Conservation (phyloP, 345 rosid species). For the Pseudoturritis turrita region DNA sequence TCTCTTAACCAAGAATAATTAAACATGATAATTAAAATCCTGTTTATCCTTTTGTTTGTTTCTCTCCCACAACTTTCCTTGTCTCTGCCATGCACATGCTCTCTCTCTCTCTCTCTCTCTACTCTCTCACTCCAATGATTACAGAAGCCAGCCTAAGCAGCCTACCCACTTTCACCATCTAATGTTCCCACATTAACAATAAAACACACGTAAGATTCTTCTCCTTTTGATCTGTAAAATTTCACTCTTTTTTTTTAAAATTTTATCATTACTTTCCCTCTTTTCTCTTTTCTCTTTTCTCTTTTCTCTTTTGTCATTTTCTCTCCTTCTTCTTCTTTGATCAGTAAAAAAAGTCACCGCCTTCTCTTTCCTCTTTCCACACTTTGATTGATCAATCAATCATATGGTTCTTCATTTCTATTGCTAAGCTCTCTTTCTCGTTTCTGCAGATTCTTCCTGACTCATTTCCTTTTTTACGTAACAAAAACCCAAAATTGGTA, state of each 20-base stretch:
- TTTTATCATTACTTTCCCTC: slow-evolving; percentile 23
- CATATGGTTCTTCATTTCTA: neutral
- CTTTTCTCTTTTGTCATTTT: slow-evolving; percentile 16
- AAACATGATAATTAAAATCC: slow-evolving; percentile 15
- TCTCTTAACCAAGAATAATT: slow-evolving; percentile 5
- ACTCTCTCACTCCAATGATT: slow-evolving; percentile 35
- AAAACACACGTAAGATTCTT: slow-evolving; percentile 30
- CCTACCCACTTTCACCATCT: slow-evolving; percentile 38
- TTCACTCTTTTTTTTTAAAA: slow-evolving; percentile 1
- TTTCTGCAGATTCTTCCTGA: neutral
- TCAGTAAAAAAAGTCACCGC: slow-evolving; percentile 32
- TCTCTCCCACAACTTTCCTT: slow-evolving; percentile 28
- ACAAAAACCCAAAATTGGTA: neutral
- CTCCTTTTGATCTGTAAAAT: slow-evolving; percentile 33
- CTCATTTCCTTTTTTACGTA: slow-evolving; percentile 3
- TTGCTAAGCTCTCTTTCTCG: neutral
- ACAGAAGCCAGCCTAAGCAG: slow-evolving; percentile 35
- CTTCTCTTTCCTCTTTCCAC: slow-evolving; percentile 11
- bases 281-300: slow-evolving; percentile 7
- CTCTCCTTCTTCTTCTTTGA: slow-evolving; percentile 14
- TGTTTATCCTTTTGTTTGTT: slow-evolving; percentile 22
- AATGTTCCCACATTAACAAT: slow-evolving; percentile 24
- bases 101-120: slow-evolving; percentile 7
- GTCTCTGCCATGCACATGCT: slow-evolving; percentile 33
- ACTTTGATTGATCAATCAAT: slow-evolving; percentile 30